phyloP scores from a whole-genome alignment of 306 rosid species.

The Aeschynomene evenia region DNA sequence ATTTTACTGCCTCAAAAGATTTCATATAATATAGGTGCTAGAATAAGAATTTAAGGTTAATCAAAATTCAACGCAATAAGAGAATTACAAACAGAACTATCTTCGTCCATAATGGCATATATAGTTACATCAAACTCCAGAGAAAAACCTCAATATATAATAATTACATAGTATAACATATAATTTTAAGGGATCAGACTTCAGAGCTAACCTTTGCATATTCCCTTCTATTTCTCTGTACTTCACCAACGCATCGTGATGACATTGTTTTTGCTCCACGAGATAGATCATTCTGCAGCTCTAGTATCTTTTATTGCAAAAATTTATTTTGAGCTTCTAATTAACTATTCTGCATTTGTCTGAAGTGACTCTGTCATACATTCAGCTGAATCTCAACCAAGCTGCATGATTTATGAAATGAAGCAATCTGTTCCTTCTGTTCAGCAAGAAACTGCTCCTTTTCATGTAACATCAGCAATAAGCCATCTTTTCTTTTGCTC shows the following conservation, averaged over 20 bases:
- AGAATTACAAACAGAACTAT: conserved; percentile 4
- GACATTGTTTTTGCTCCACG: conserved; percentile 55
- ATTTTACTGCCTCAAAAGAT: no score
- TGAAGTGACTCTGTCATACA: conserved; percentile 92
- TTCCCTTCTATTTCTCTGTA: conserved; percentile 66
- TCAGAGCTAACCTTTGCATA: conserved; percentile 56
- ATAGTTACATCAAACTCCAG: conserved; percentile 15
- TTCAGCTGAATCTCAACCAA: conserved; percentile 80
- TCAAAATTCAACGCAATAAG: conserved; percentile 9
- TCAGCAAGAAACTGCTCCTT: conserved; percentile 69
- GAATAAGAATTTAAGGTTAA: not conserved
- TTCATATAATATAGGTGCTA: conserved; percentile 12
- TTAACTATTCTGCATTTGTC: conserved; percentile 54
- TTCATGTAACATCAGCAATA: conserved; percentile 53
- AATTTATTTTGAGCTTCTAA: conserved; percentile 65
- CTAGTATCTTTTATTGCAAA: conserved; percentile 54
- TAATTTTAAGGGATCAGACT: not conserved
- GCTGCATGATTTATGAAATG: conserved; percentile 60
- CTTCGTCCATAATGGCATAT: not conserved
- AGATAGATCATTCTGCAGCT: conserved; percentile 64
- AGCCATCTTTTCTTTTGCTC: no score
- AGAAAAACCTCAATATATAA: conserved; percentile 13
- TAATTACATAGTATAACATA: not conserved
- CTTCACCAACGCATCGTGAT: conserved; percentile 59
- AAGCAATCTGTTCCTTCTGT: conserved; percentile 56